Percentiles rank a stretch among this genome's conserved stretches.
These are phyloP conservation scores for Perkinsus olseni DNA, from an alignment of 169 alveolate genomes.

Conservation along the genomic window DNA sequence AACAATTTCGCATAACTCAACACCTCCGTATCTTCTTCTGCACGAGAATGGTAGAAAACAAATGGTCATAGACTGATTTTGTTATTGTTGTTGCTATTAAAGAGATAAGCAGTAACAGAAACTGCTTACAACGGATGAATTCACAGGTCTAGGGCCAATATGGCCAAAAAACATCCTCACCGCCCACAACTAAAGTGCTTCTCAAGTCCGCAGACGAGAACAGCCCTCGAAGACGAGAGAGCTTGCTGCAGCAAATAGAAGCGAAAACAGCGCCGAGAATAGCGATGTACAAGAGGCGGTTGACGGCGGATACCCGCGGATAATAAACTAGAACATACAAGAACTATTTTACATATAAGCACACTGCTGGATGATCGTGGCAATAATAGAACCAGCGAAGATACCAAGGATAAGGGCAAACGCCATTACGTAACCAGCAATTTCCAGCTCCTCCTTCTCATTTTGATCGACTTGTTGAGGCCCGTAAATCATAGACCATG, in stretches of 20 bases:
- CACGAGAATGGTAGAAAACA: neutral
- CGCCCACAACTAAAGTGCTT: neutral
- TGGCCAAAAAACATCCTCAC: neutral
- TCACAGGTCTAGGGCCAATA: neutral
- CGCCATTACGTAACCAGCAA: slow-evolving; percentile 19
- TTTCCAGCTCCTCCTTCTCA: slow-evolving; percentile 3
- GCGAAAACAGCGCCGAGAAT: neutral
- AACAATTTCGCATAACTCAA: neutral
- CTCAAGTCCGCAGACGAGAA: neutral
- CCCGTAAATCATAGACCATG: slow-evolving; percentile 23
- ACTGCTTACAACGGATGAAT: neutral
- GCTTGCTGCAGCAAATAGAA: neutral
- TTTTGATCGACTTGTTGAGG: slow-evolving; percentile 11
- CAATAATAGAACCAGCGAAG: neutral
- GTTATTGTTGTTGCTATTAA: neutral
- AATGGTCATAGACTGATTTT: neutral
- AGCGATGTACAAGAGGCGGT: neutral
- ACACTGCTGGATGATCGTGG: neutral
- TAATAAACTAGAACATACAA: neutral
- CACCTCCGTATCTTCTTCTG: neutral
- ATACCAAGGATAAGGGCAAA: neutral
- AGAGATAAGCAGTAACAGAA: neutral
- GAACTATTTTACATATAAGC: neutral
- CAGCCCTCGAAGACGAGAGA: neutral
- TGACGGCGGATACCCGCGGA: neutral